These are phyloP conservation scores for Paecilomyces dactylethromorphus DNA, from an alignment of 2,329 filamentous ascomycete genomes.

Conservation along the genomic window DNA sequence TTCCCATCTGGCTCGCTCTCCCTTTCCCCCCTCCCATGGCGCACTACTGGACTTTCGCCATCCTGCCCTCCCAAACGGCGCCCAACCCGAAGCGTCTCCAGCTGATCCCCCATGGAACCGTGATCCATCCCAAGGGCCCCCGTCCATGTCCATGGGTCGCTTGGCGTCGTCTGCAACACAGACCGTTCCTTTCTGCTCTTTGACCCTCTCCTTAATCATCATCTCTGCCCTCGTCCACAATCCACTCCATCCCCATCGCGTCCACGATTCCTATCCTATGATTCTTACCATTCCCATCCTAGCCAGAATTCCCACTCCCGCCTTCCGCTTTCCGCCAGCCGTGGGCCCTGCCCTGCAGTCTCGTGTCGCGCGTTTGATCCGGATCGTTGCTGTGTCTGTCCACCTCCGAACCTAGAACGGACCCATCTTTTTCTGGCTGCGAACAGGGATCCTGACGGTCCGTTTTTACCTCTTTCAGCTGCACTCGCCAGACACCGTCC, in stretches of 20 bases:
- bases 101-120: constrained; percentile 24
- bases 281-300: background rate
- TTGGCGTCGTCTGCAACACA: constrained; percentile 13
- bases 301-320: background rate
- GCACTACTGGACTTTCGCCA: background rate
- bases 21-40: too few species aligned
- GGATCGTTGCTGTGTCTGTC: background rate
- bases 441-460: background rate
- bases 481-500: background rate
- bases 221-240: constrained; percentile 10
- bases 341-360: background rate
- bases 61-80: constrained; percentile 4
- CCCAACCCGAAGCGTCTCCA: constrained; percentile 12
- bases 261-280: constrained; percentile 2
- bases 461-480: constrained; percentile 1
- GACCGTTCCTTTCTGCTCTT: constrained; percentile 16
- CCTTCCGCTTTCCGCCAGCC: background rate
- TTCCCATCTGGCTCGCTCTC: background rate
- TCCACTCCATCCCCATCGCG: constrained; percentile 8
- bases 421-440: background rate
- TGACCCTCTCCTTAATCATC: constrained; percentile 15
- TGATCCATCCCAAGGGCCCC: constrained; percentile 20
- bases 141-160: constrained; percentile 31
- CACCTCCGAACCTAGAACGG: background rate
- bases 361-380: background rate